Evolutionary conservation across 2,329 filamentous ascomycete genomes (phyloP).

Genomic region (Diaporthe amygdali): DNA sequence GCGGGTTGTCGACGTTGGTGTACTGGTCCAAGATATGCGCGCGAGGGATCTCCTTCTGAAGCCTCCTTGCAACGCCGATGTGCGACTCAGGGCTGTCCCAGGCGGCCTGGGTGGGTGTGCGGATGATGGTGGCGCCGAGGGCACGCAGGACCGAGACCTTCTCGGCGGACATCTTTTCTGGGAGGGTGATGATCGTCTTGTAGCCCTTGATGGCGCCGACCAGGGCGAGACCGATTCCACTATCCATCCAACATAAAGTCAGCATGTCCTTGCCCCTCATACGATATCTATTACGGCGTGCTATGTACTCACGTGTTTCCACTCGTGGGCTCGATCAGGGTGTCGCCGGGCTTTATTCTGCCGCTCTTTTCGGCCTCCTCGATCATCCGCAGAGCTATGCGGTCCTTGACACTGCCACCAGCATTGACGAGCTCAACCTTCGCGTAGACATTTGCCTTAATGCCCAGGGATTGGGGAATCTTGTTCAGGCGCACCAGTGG

Average conservation of each 20-base stretch:
- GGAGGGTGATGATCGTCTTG: constrained; percentile 97
- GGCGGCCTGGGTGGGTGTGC: constrained; percentile 93
- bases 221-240: constrained; percentile 89
- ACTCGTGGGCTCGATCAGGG: constrained; percentile 95
- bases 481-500: constrained; percentile 94
- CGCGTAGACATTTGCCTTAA: constrained; percentile 87
- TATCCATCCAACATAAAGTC: constrained; percentile 33
- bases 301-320: constrained; percentile 76
- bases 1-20: constrained; percentile 86
- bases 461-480: constrained; percentile 87
- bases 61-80: constrained; percentile 88
- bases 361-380: constrained; percentile 91
- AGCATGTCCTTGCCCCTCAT: constrained; percentile 25
- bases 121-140: constrained; percentile 94
- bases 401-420: constrained; percentile 91
- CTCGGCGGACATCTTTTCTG: constrained; percentile 99
- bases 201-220: constrained; percentile 97
- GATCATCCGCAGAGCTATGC: constrained; percentile 96
- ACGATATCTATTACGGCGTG: not conserved
- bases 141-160: constrained; percentile 95
- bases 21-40: constrained; percentile 98
- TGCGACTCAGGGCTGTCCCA: constrained; percentile 95
- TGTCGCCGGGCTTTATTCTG: constrained; percentile 95
- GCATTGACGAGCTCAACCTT: constrained; percentile 95
- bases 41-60: constrained; percentile 95